Evolutionary conservation across 2,329 filamentous ascomycete genomes (phyloP).

Genomic region (Aaosphaeria pasadenensis): DNA sequence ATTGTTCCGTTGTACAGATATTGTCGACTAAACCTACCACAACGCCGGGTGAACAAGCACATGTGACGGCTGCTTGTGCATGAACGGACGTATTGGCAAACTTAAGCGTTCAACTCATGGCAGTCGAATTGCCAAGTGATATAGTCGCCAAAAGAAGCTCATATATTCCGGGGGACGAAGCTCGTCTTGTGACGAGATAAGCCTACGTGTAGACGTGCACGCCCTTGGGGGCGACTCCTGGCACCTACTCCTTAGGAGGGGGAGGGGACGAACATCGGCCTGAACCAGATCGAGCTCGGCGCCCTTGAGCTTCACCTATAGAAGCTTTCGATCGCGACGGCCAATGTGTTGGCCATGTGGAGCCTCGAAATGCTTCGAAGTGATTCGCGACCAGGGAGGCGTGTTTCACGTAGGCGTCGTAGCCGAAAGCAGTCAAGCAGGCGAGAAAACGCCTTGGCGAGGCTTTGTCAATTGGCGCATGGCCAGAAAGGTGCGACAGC

Average conservation of each 20-base stretch:
- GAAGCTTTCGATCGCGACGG: slow-evolving; percentile 30
- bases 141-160: not conserved
- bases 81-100: slow-evolving; percentile 4
- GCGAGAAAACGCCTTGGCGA: slow-evolving; percentile 12
- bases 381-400: slow-evolving; percentile 5
- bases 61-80: slow-evolving; percentile 5
- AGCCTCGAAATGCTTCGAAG: slow-evolving; percentile 18
- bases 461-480: slow-evolving; percentile 10
- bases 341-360: slow-evolving; percentile 21
- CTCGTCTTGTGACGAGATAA: slow-evolving; percentile 10
- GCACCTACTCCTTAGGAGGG: slow-evolving; percentile 21
- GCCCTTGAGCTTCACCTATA: slow-evolving; percentile 23
- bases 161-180: not conserved
- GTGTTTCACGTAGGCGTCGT: slow-evolving; percentile 14
- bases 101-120: not conserved
- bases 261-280: slow-evolving; percentile 13
- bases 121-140: slow-evolving; percentile 2
- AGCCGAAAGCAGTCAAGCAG: slow-evolving; percentile 12
- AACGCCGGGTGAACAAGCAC: not conserved
- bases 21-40: not conserved
- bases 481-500: slow-evolving; percentile 31
- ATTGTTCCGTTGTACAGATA: not conserved
- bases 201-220: slow-evolving; percentile 1
- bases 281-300: slow-evolving; percentile 14
- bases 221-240: slow-evolving; percentile 10